phyloP scores from a whole-genome alignment of 2,329 filamentous ascomycete species.

The Claviceps arundinis region DNA sequence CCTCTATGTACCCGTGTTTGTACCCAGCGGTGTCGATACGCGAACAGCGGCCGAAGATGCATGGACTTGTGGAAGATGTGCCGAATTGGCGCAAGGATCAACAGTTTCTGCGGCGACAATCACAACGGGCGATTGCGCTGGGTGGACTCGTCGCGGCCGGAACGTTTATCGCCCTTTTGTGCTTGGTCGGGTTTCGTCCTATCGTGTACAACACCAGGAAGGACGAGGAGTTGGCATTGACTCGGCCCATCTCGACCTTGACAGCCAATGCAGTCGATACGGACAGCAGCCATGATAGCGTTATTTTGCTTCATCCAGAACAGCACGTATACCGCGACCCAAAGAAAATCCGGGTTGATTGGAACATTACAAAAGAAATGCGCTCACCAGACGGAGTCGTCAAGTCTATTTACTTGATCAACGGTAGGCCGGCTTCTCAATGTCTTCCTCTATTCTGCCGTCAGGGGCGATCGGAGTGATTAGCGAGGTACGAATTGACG shows the following conservation, averaged over 20 bases:
- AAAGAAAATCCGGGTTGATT: slow-evolving; percentile 18
- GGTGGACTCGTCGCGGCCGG: not conserved
- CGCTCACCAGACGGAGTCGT: slow-evolving; percentile 35
- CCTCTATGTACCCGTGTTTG: not conserved
- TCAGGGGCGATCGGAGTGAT: not conserved
- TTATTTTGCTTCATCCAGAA: slow-evolving; percentile 27
- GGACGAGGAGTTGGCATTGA: not conserved
- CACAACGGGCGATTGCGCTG: not conserved
- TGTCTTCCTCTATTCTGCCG: not conserved
- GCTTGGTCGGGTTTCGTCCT: not conserved
- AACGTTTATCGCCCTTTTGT: not conserved
- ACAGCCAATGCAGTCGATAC: not conserved
- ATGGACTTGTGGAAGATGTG: not conserved
- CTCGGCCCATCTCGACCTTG: not conserved
- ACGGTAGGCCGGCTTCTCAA: slow-evolving; percentile 19
- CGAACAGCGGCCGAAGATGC: not conserved
- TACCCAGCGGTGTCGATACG: not conserved
- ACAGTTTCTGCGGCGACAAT: not conserved
- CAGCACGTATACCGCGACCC: slow-evolving; percentile 25
- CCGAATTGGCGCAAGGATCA: not conserved
- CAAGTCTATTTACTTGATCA: slow-evolving; percentile 36
- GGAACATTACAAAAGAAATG: slow-evolving; percentile 25
- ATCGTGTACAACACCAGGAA: not conserved
- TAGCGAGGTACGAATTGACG: not conserved
- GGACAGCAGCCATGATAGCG: not conserved